Evolutionary conservation across 75 land plant species (phyloP), one percentile per base, ranked within the genome.

Genomic region (Selaginella tamariscina): DNA sequence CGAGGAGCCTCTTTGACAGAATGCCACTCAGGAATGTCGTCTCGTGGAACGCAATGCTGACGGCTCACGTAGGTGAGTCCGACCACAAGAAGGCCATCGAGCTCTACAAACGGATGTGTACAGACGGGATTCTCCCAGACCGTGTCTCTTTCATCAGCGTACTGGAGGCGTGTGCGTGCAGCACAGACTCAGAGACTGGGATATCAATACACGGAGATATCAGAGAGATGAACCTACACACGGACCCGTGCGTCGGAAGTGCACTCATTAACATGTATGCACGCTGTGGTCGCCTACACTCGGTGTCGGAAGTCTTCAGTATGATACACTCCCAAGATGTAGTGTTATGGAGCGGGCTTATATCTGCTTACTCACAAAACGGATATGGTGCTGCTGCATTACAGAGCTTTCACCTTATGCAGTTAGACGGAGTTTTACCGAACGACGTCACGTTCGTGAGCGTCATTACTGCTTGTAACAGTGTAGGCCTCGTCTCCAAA

Each of bases 1-100:
- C 80, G 8, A 29, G 60, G 29, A 23, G 2, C 30, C 71, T 77
- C 31, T 83, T 83, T 69, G 32, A 77, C 33, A 20, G 32, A 13
- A 77, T 74, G 20, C 2, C 0, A 33, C 21, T 32, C 8, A 73
- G 72, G 64, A 75, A 83, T 64, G 26, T 67, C 18, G 68, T 74
- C 24, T 77, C 85, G 28, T 83, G 85, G 85, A 83, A 59, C 32
- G 70, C 33, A n/a, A 74, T 82, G 55, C 70, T 71, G 33, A 55
- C 31, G 27, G 79, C 65, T 0, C 79, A 72, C 65, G 33, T 71
- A 18, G 72, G 74, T 0, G 74, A 71, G 49, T 54, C 49, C 2
- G 32, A 24, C 24, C 62, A 71, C 0, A 32, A 24, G 23, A 30
- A 74, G 24, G 82, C 79, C 11, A 29, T 79, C 11, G 0, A 9